Evolutionary conservation across 2,329 filamentous ascomycete species (phyloP), one percentile per base, ranked within the genome.

Genomic region (Epichloe sibirici): DNA sequence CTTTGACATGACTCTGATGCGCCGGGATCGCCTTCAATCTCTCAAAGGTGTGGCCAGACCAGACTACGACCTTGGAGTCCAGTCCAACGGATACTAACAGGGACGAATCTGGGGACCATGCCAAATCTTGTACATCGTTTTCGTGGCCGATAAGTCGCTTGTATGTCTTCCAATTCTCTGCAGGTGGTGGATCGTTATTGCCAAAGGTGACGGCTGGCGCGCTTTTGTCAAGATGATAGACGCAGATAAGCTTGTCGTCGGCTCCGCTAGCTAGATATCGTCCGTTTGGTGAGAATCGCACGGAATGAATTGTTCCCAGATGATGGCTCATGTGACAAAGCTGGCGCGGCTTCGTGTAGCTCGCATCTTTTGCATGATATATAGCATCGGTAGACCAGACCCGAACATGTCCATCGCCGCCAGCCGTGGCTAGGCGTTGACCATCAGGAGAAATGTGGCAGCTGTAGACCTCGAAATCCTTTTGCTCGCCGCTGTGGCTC

Each of bases 241-340:
- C 89, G 70, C 93, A 96, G 58, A 98, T 94, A 65, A 98, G 91
- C 75, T 96, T 96, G 73, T 98, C 93, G 70, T 98, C 93, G 62
- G 94, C 94, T 53, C 93, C 93, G 11, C 91, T 97, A 37, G 94
- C 94, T 50, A 98, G 80, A 66, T 96, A 98, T 66, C 89, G 89
- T 53, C 90, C 88, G 65, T 95, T 96, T 31, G 89, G 86, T 9
- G 93, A 97, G 73, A 97, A 98, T 59, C 94, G 87, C 57, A 98
- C 93, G 0, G 91, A 90, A 70, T 96, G 91, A 57, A 97, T 96
- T 17, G 91, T 97, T 60, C 91, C 93, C 3, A 95, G 90, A 69
- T 98, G 93, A 66, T 97, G 90, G 79, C 90, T 97, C 82, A 98
- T 93, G 63, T 94, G 91, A 61, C 91, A 95, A 62, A 98, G 82